Conservation (phyloP, 2,329 filamentous ascomycete genomes). For the Fusarium sp. region DNA sequence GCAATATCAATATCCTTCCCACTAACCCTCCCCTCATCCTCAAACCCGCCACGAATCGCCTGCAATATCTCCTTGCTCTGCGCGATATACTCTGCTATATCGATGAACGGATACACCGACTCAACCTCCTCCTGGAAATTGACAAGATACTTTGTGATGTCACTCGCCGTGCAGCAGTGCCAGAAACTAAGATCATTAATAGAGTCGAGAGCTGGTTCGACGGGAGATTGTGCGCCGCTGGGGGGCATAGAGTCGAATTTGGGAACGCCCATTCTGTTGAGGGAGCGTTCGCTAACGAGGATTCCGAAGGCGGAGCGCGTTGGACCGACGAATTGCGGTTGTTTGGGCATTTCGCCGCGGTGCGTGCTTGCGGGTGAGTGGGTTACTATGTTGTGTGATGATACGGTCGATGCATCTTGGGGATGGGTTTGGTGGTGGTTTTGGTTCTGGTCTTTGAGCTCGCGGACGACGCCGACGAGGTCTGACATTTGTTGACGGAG, state of each 20-base stretch:
- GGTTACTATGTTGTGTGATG: conserved; percentile 12
- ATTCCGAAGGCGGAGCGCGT: conserved; percentile 49
- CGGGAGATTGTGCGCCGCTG: conserved; percentile 38
- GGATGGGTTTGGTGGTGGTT: not conserved
- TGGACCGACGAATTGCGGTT: conserved; percentile 50
- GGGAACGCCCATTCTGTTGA: conserved; percentile 49
- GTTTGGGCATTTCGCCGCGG: conserved; percentile 39
- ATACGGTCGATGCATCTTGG: conserved; percentile 7
- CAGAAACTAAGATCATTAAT: conserved; percentile 36
- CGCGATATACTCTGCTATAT: conserved; percentile 41
- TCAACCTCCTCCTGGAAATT: conserved; percentile 54
- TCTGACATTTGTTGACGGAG: conserved; percentile 45
- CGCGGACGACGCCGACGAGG: conserved; percentile 38
- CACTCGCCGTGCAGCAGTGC: conserved; percentile 34
- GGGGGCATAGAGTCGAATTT: conserved; percentile 40
- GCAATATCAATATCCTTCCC: conserved; percentile 46
- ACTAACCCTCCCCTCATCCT: not conserved
- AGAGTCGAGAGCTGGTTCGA: conserved; percentile 3
- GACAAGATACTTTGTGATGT: conserved; percentile 47
- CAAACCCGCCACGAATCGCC: conserved; percentile 19
- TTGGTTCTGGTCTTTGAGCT: conserved; percentile 38
- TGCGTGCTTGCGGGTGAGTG: conserved; percentile 32
- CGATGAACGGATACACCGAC: conserved; percentile 48
- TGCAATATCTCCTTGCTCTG: conserved; percentile 41
- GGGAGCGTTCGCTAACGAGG: conserved; percentile 47